phyloP scores from a whole-genome alignment of 2,329 filamentous ascomycete species.

The Trichoderma sp. region DNA sequence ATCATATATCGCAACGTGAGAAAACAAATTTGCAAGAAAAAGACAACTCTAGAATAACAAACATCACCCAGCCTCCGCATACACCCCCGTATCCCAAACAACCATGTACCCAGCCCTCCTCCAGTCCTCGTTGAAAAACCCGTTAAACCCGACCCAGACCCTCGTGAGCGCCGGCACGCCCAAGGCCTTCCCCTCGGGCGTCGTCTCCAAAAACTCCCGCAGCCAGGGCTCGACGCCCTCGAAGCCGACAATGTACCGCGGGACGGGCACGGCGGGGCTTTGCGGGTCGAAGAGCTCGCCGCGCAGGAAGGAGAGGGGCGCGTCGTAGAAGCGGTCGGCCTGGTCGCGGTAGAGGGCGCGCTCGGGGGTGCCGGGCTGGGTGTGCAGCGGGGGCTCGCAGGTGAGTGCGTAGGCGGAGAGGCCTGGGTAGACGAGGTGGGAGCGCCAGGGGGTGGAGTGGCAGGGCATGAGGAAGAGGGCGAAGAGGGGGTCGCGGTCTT shows the following conservation, averaged over 20 bases:
- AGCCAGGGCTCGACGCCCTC: slow-evolving; percentile 58
- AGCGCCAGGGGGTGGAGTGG: slow-evolving; percentile 94
- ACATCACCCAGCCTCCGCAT: slow-evolving; percentile 29
- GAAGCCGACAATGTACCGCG: slow-evolving; percentile 63
- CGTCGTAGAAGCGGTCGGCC: slow-evolving; percentile 86
- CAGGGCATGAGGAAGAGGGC: slow-evolving; percentile 91
- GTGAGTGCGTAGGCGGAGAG: slow-evolving; percentile 82
- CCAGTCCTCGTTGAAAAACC: slow-evolving; percentile 64
- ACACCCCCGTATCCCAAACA: slow-evolving; percentile 59
- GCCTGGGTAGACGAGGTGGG: slow-evolving; percentile 74
- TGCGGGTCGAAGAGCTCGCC: slow-evolving; percentile 50
- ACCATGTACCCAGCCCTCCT: slow-evolving; percentile 59
- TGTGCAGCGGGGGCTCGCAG: slow-evolving; percentile 83
- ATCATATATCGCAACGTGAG: too few species aligned
- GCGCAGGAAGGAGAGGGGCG: slow-evolving; percentile 57
- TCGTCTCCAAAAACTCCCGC: slow-evolving; percentile 47
- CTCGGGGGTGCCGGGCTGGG: slow-evolving; percentile 59
- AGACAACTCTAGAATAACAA: too few species aligned
- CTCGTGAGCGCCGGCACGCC: slow-evolving; percentile 47
- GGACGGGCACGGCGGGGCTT: slow-evolving; percentile 39
- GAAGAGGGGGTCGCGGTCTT: slow-evolving; percentile 53
- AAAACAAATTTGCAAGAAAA: too few species aligned
- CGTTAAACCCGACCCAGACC: slow-evolving; percentile 62
- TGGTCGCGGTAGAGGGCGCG: slow-evolving; percentile 79
- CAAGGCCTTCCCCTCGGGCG: slow-evolving; percentile 44